Percentiles rank a stretch among this genome's conserved stretches.
Evolutionary conservation across 1,284 basidiomycete genomes (phyloP).

Genomic region (Nidula niveotomentosa): DNA sequence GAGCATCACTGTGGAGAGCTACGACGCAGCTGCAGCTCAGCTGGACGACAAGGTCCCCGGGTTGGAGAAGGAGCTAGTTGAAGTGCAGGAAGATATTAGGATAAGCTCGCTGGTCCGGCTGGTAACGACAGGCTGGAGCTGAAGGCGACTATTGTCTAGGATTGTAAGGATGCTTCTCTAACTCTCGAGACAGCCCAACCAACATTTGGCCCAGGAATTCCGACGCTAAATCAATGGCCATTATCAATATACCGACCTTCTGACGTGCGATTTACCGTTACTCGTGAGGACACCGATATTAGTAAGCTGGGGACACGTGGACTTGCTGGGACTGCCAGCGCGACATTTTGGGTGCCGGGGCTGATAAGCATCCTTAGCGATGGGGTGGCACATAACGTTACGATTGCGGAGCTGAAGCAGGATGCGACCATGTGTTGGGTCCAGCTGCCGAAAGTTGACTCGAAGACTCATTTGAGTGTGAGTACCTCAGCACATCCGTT

Average conservation of each 20-base stretch:
- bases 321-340: slow-evolving; percentile 16
- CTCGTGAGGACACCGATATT: neutral
- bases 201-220: slow-evolving; percentile 15
- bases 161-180: slow-evolving; percentile 20
- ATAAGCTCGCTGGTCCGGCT: neutral
- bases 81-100: neutral
- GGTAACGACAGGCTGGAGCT: neutral
- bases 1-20: neutral
- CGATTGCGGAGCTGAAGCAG: slow-evolving; percentile 23
- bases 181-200: slow-evolving; percentile 22
- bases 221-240: slow-evolving; percentile 17
- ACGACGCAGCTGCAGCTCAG: neutral
- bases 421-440: slow-evolving; percentile 25
- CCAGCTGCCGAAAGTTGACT: slow-evolving; percentile 26
- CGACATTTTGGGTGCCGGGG: slow-evolving; percentile 30
- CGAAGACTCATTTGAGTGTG: slow-evolving; percentile 23
- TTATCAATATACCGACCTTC: slow-evolving; percentile 12
- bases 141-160: slow-evolving; percentile 10
- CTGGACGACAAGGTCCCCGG: neutral
- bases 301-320: slow-evolving; percentile 5
- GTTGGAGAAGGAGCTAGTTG: neutral
- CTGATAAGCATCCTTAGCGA: slow-evolving; percentile 27
- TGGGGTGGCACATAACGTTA: slow-evolving; percentile 25
- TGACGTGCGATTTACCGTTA: neutral
- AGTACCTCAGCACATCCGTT: neutral